phyloP scores from a whole-genome alignment of 2,329 filamentous ascomycete genomes.

The Fusarium equiseti region DNA sequence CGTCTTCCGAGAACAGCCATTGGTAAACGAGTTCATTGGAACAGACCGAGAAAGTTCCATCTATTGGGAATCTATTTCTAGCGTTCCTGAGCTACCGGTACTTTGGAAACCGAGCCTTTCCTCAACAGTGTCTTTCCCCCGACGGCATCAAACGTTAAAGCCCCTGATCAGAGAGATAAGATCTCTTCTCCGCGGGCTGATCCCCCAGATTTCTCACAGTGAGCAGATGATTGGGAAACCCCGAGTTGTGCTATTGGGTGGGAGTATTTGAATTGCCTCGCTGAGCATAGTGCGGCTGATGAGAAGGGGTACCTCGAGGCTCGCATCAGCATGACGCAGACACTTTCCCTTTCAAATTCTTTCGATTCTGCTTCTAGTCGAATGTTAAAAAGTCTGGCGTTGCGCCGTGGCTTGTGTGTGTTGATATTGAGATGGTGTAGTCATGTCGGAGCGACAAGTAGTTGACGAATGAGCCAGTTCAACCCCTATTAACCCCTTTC shows the following conservation, averaged over 20 bases:
- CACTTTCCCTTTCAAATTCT: background rate
- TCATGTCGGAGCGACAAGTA: background rate
- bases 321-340: background rate
- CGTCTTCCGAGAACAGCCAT: background rate
- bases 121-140: background rate
- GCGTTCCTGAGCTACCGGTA: background rate
- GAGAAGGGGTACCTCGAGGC: background rate
- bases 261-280: background rate
- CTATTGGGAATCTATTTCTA: background rate
- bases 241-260: background rate
- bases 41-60: too few relatives aligned
- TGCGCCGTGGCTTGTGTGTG: background rate
- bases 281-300: background rate
- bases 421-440: background rate
- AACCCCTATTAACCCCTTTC: too few relatives aligned
- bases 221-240: background rate
- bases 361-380: background rate
- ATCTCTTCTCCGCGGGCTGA: background rate
- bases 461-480: background rate
- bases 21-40: too few relatives aligned
- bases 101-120: background rate
- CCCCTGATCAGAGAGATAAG: background rate
- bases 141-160: background rate
- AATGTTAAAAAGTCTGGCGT: background rate
- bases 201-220: background rate